These are phyloP conservation scores for Cystobasidium pallidum DNA, from an alignment of 1,284 basidiomycete species.

Conservation along the genomic window DNA sequence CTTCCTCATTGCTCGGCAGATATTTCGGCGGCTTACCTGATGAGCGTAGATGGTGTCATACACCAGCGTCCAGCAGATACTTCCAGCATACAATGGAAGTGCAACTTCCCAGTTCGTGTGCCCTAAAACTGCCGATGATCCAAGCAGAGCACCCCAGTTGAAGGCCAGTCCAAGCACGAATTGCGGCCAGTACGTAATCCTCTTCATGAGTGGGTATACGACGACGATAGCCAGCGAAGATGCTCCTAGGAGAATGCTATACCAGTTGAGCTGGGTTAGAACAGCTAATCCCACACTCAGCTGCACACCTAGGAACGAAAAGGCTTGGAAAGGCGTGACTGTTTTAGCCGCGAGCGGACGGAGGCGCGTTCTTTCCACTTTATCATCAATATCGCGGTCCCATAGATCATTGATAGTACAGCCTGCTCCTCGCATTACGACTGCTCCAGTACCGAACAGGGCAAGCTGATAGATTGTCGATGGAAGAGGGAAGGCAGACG, in stretches of 20 bases:
- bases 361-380: conserved; percentile 74
- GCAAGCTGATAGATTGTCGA: conserved; percentile 73
- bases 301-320: conserved; percentile 82
- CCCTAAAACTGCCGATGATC: conserved; percentile 92
- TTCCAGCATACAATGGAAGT: conserved; percentile 85
- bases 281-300: conserved; percentile 83
- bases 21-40: conserved; percentile 65
- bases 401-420: conserved; percentile 99
- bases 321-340: conserved; percentile 74
- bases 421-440: conserved; percentile 96
- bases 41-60: conserved; percentile 99
- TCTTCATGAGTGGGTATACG: conserved; percentile 96
- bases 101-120: conserved; percentile 79
- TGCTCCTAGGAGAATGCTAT: conserved; percentile 90
- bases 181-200: conserved; percentile 96
- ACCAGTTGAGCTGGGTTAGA: conserved; percentile 88
- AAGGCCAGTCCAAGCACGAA: conserved; percentile 89
- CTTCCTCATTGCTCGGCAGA: not conserved
- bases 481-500: conserved; percentile 67
- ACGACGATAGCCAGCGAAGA: conserved; percentile 84
- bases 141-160: conserved; percentile 95
- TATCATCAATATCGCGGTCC: conserved; percentile 87
- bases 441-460: conserved; percentile 85
- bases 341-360: conserved; percentile 80
- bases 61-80: conserved; percentile 89